These are phyloP conservation scores for Cladosporium sp. DNA, from an alignment of 2,329 filamentous ascomycete species.

Conservation along the genomic window DNA sequence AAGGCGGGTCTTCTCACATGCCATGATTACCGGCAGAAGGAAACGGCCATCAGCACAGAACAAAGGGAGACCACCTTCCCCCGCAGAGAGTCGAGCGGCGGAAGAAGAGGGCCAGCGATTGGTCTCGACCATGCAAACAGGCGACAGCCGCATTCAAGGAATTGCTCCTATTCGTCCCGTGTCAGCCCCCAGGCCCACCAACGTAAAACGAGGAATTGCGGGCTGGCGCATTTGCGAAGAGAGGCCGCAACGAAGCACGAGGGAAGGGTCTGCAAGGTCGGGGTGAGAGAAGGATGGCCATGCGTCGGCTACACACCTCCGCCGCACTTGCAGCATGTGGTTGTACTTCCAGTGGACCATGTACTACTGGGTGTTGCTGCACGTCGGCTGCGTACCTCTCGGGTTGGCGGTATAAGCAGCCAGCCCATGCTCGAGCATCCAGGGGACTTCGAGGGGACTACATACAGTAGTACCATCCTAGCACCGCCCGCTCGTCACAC, in stretches of 20 bases:
- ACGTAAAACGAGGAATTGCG: slow-evolving; percentile 12
- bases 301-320: slow-evolving; percentile 8
- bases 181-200: slow-evolving; percentile 1
- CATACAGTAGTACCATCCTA: not conserved
- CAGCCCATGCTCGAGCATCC: slow-evolving; percentile 4
- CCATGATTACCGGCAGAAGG: not conserved
- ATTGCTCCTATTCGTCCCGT: slow-evolving; percentile 4
- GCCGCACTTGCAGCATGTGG: not conserved
- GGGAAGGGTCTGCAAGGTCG: slow-evolving; percentile 14
- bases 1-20: not conserved
- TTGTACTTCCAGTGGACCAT: not conserved
- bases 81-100: slow-evolving; percentile 3
- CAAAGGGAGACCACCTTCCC: not conserved
- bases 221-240: slow-evolving; percentile 11
- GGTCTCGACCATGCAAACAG: slow-evolving; percentile 11
- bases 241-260: not conserved
- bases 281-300: slow-evolving; percentile 13
- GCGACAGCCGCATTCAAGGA: not conserved
- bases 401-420: not conserved
- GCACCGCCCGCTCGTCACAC: not conserved
- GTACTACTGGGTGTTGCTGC: not conserved
- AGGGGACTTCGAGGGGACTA: not conserved
- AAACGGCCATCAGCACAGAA: not conserved
- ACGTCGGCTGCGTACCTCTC: not conserved
- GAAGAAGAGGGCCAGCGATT: slow-evolving; percentile 1